Conservation (phyloP, 306 rosid species). For the Oemleria cerasiformis region DNA sequence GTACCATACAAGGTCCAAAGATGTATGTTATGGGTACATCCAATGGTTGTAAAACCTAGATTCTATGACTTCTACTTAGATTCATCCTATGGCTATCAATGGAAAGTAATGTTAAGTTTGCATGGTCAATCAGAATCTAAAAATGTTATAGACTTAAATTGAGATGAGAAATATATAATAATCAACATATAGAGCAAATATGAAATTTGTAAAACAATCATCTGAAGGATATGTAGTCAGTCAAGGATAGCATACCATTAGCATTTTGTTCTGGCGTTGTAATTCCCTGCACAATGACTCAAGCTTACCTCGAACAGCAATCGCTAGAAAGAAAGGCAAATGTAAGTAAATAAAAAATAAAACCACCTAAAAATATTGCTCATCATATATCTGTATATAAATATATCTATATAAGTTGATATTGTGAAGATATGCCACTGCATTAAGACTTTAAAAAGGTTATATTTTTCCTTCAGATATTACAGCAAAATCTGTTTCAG, state of each 20-base stretch:
- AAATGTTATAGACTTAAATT: not conserved
- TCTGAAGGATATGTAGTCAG: slow-evolving; percentile 26
- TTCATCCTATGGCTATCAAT: not conserved
- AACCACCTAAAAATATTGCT: slow-evolving; percentile 18
- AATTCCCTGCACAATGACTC: slow-evolving; percentile 96
- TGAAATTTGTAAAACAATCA: slow-evolving; percentile 7
- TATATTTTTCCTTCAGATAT: not conserved
- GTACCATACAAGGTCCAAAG: not conserved
- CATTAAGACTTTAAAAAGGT: not conserved
- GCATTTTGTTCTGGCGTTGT: slow-evolving; percentile 89
- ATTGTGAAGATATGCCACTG: not conserved
- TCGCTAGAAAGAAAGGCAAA: slow-evolving; percentile 47
- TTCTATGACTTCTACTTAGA: not conserved
- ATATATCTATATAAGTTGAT: not conserved
- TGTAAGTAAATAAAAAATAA: slow-evolving; percentile 15
- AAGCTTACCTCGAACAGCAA: slow-evolving; percentile 83
- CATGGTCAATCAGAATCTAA: not conserved
- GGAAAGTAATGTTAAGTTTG: not conserved
- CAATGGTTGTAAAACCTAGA: not conserved
- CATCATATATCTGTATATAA: not conserved
- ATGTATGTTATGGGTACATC: not conserved
- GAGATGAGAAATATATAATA: not conserved
- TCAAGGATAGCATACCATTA: slow-evolving; percentile 63
- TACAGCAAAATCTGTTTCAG: not conserved
- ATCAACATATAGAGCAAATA: slow-evolving; percentile 9